Percentiles rank a stretch among this genome's conserved stretches.
phyloP scores from a whole-genome alignment of 2,329 filamentous ascomycete species.

The Fusarium tanahbumbuense region DNA sequence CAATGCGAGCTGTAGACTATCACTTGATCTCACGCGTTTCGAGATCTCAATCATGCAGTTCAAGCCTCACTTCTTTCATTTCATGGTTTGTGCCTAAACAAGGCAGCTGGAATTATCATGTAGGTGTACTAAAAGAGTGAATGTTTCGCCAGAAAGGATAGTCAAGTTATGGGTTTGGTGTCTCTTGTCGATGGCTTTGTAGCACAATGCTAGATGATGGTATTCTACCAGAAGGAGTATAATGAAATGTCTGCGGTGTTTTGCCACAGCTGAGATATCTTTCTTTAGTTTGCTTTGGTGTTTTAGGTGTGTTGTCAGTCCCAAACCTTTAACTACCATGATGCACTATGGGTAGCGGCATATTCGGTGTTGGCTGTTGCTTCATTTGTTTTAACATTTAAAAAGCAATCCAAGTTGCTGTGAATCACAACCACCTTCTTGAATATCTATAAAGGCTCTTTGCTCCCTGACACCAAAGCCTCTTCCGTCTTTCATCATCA shows the following conservation, averaged over 20 bases:
- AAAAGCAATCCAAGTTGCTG: background rate
- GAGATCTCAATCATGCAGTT: conserved; percentile 18
- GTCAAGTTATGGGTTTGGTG: background rate
- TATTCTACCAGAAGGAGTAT: background rate
- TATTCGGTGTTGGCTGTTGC: background rate
- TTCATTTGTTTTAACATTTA: background rate
- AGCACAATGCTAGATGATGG: background rate
- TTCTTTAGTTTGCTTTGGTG: background rate
- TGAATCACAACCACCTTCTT: conserved; percentile 15
- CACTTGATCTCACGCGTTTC: conserved; percentile 33
- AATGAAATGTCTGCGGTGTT: background rate
- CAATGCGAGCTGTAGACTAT: conserved; percentile 2
- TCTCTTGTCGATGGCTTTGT: conserved; percentile 2
- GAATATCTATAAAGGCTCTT: background rate
- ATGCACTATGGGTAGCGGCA: background rate
- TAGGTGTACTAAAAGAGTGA: background rate
- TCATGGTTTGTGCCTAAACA: background rate
- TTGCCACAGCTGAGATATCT: background rate
- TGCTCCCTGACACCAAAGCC: background rate
- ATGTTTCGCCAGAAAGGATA: background rate
- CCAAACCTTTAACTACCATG: background rate
- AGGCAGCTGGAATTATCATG: background rate
- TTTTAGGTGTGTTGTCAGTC: background rate
- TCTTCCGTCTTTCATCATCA: background rate
- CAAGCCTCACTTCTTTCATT: background rate